Conservation (phyloP, 352 stramenopile species). For the Pythium chondricola region DNA sequence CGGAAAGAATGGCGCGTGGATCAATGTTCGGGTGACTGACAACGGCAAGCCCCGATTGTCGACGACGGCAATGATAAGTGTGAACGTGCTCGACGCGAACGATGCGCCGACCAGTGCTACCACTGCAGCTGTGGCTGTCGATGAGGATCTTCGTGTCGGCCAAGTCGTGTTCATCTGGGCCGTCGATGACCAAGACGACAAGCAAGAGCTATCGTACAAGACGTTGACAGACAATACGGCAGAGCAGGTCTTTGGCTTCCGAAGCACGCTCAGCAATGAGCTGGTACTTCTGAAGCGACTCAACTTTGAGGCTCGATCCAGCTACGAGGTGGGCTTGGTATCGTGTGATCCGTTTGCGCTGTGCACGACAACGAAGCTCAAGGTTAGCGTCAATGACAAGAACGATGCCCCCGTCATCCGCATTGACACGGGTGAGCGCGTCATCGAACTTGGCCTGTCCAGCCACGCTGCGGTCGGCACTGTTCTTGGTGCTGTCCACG, state of each 20-base stretch:
- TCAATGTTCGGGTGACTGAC: slow-evolving; percentile 50
- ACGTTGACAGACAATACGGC: slow-evolving; percentile 14
- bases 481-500: slow-evolving; percentile 11
- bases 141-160: slow-evolving; percentile 11
- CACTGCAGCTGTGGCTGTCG: background rate
- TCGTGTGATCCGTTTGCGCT: slow-evolving; percentile 19
- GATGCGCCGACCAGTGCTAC: slow-evolving; percentile 14
- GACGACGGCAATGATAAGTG: slow-evolving; percentile 17
- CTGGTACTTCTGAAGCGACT: slow-evolving; percentile 12
- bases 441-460: slow-evolving; percentile 3
- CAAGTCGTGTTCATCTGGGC: slow-evolving; percentile 20
- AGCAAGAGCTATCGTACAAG: slow-evolving; percentile 21
- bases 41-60: slow-evolving; percentile 27
- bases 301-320: slow-evolving; percentile 12
- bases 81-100: slow-evolving; percentile 20
- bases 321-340: slow-evolving; percentile 6
- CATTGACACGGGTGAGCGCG: background rate
- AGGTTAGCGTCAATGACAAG: slow-evolving; percentile 9
- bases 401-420: slow-evolving; percentile 18
- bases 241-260: slow-evolving; percentile 15
- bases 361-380: slow-evolving; percentile 12
- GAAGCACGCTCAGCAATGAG: slow-evolving; percentile 2
- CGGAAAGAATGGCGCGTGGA: slow-evolving; percentile 28
- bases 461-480: slow-evolving; percentile 6
- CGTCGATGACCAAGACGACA: slow-evolving; percentile 17